Evolutionary conservation across 2,329 filamentous ascomycete species (phyloP), one percentile per base, ranked within the genome.

Genomic region (Trichophaea hybrida): DNA sequence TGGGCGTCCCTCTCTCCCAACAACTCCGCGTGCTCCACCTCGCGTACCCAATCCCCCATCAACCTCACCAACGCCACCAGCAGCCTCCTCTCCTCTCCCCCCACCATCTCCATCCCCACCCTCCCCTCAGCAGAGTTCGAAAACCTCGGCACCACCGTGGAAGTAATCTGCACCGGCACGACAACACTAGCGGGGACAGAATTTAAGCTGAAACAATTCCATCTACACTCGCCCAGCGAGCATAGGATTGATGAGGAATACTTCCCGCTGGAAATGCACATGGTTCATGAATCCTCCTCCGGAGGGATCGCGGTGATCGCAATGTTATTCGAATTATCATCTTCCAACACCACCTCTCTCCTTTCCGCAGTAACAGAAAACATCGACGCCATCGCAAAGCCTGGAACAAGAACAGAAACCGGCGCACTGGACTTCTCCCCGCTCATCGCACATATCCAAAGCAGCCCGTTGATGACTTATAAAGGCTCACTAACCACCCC

Each of bases 221-320:
- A 82, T 69, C 79, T 82, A 71, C 80, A 82, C 67, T 77, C 78
- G 0, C 79, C 80, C 0, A 78, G 77, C 48, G 80, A 83, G 72
- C 80, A 83, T 66, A 74, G 75, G 51, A 71, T 81, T 59, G 69
- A 72, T 58, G 71, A 73, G n/a, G 74, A 77, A 63, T 73, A 74
- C 67, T 75, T 71, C 65, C 74, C 67, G 69, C 72, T 79, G 74
- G 77, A 79, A 69, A 75, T 76, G 71, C 80, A 83, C 71, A 79
- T 82, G 74, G 80, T 83, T 44, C 80, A 79, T 68, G 72, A 77
- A 67, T 73, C 73, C 12, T 71, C 73, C 10, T 66, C 69, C 60
- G 69, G 67, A 43, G 63, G 69, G 55, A 69, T 75, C 55, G 73
- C 72, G 60, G 71, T 76, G 43, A 67, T 76, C 40, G 69, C 71